Evolutionary conservation across 2,329 filamentous ascomycete species (phyloP), one percentile per base, ranked within the genome.

Genomic region (Chrysoporthe austroafricana): DNA sequence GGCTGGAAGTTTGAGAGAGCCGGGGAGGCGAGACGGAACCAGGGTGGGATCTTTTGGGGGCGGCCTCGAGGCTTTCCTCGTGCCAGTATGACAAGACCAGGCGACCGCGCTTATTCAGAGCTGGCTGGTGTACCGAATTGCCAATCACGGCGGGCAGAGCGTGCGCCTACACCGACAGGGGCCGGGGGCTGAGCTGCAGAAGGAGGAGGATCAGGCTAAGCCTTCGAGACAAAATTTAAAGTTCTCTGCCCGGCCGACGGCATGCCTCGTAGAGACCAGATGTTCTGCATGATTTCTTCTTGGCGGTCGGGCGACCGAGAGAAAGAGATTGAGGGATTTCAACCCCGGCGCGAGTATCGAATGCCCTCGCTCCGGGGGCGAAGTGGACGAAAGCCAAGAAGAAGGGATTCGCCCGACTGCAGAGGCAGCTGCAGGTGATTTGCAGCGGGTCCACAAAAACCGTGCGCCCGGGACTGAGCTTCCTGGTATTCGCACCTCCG

Each of bases 41-140:
- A 60, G 56, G 56, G 50, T 59, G 42, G 52, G 60, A 21, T 43
- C 11, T 42, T 43, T 70, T 67, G 69, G 69, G 69, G 69, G 63
- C 66, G 63, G 42, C 36, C 39, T 42, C 57, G 57, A 70, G 66
- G 69, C 69, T 50, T 58, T 65, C 65, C 66, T 61, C 64, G 62
- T 66, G 62, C 59, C 42, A 58, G 48, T 61, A 67, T 48, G 63
- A 65, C 61, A 56, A 56, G 52, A 69, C 63, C 42, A 36, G 62
- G 62, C 63, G 66, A 67, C 69, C 67, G 69, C 69, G 69, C 69
- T 70, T 70, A 69, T 70, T 61, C 62, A 63, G 60, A 65, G 65
- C 26, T 26, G 26, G 68, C 65, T 69, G 68, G 68, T 68, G 65
- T 67, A 62, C 46, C 63, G 11, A 66, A 43, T 57, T 60, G 60